phyloP scores from a whole-genome alignment of 768 basidiomycete genomes.

The Aureoboletus auriporus region DNA sequence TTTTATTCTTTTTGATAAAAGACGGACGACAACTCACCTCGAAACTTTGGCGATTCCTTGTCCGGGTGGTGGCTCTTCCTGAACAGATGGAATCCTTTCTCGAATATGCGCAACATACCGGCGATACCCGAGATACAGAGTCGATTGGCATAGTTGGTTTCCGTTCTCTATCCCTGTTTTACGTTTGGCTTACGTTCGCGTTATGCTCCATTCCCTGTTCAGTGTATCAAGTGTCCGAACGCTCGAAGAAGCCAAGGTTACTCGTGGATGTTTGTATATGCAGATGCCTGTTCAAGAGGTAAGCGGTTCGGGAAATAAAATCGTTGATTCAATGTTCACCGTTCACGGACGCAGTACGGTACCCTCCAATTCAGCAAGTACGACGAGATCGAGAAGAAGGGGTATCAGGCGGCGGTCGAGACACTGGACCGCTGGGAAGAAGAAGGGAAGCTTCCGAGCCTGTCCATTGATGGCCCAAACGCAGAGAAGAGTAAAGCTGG shows the following conservation, averaged over 20 bases:
- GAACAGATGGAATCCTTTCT: conserved; percentile 92
- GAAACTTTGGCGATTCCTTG: conserved; percentile 91
- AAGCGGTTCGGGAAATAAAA: conserved; percentile 13
- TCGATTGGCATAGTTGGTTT: conserved; percentile 87
- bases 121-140: conserved; percentile 92
- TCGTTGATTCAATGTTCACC: neutral
- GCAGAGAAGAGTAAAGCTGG: conserved; percentile 37
- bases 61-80: conserved; percentile 96
- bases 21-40: conserved; percentile 93
- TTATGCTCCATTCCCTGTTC: neutral
- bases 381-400: conserved; percentile 82
- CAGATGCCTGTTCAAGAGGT: conserved; percentile 94
- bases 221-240: conserved; percentile 96
- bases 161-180: neutral
- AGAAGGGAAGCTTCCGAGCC: conserved; percentile 79
- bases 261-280: conserved; percentile 87
- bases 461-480: conserved; percentile 57
- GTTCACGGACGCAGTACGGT: conserved; percentile 60
- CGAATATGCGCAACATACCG: conserved; percentile 69
- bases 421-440: conserved; percentile 76
- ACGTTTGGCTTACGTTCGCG: neutral
- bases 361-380: conserved; percentile 89
- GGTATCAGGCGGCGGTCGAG: conserved; percentile 68
- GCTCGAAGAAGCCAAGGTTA: conserved; percentile 90
- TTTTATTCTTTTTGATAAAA: conserved; percentile 32